phyloP scores from a whole-genome alignment of 2,329 filamentous ascomycete species.

The Colletotrichum higginsianum region DNA sequence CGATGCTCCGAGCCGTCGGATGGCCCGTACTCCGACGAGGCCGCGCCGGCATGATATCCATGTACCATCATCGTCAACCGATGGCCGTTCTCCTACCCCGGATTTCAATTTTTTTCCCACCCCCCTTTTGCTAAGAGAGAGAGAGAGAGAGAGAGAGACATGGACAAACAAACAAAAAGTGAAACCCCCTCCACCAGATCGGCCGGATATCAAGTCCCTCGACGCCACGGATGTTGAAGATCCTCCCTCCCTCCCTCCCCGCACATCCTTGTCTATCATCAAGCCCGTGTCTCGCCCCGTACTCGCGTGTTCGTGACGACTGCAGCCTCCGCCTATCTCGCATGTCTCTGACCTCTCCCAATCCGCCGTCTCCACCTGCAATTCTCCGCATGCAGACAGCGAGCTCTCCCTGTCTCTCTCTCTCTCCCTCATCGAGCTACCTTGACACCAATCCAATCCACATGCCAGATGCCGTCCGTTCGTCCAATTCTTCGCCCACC shows the following conservation, averaged over 20 bases:
- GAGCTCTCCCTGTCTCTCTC: constrained; percentile 4
- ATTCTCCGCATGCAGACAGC: constrained; percentile 4
- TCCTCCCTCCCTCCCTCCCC: constrained; percentile 13
- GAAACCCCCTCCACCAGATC: constrained; percentile 5
- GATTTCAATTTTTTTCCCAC: neutral
- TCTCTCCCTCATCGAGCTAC: neutral
- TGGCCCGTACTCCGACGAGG: neutral
- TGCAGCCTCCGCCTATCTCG: neutral
- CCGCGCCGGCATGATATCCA: neutral
- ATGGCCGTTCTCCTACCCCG: neutral
- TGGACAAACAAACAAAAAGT: neutral
- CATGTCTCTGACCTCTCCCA: neutral
- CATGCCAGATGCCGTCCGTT: constrained; percentile 18
- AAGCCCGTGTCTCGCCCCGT: constrained; percentile 19
- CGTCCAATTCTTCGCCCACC: neutral
- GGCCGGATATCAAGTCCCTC: neutral
- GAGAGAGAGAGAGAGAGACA: neutral
- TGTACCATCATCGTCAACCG: no score
- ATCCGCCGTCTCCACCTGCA: neutral
- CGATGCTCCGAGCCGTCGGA: constrained; percentile 9
- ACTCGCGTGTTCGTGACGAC: constrained; percentile 16
- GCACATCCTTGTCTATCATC: constrained; percentile 20
- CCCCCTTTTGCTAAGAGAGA: neutral
- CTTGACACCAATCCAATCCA: constrained; percentile 20
- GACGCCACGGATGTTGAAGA: constrained; percentile 15